A percentile compares a stretch with the other conserved stretches of the same genome.
Evolutionary conservation across 1,284 basidiomycete genomes (phyloP).

Genomic region (Leccinum fuscescens): DNA sequence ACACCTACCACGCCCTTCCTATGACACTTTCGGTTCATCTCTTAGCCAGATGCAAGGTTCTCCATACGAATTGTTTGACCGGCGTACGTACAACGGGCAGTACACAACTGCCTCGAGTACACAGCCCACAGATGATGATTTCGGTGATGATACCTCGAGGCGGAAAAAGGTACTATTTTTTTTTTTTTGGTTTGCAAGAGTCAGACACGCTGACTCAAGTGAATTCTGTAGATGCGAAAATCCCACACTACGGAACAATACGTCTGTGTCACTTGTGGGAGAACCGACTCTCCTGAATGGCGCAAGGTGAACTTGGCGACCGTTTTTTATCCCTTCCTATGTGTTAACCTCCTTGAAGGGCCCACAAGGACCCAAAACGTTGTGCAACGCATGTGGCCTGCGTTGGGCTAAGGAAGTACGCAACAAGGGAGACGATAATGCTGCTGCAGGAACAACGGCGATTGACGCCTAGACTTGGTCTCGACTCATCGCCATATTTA

Average conservation of each 20-base stretch:
- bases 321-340: not conserved
- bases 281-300: conserved; percentile 83
- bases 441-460: conserved; percentile 21
- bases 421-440: conserved; percentile 39
- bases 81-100: conserved; percentile 17
- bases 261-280: conserved; percentile 76
- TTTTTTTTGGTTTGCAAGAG: not conserved
- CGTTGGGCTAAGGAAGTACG: conserved; percentile 76
- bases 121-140: conserved; percentile 29
- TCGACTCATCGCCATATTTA: not conserved
- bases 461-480: conserved; percentile 14
- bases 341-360: conserved; percentile 47
- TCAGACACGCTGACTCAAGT: conserved; percentile 3
- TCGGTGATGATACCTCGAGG: conserved; percentile 26
- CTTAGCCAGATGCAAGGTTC: conserved; percentile 14
- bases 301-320: conserved; percentile 55
- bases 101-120: conserved; percentile 12
- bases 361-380: conserved; percentile 78
- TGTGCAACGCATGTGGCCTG: conserved; percentile 85
- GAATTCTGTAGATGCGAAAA: conserved; percentile 42
- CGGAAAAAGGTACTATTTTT: conserved; percentile 41
- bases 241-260: conserved; percentile 57
- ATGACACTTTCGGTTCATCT: conserved; percentile 18
- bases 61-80: conserved; percentile 22
- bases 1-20: conserved; percentile 11